Conservation (phyloP, 176 grass and related monocot species). For the Hyparrhenia diplandra region DNA sequence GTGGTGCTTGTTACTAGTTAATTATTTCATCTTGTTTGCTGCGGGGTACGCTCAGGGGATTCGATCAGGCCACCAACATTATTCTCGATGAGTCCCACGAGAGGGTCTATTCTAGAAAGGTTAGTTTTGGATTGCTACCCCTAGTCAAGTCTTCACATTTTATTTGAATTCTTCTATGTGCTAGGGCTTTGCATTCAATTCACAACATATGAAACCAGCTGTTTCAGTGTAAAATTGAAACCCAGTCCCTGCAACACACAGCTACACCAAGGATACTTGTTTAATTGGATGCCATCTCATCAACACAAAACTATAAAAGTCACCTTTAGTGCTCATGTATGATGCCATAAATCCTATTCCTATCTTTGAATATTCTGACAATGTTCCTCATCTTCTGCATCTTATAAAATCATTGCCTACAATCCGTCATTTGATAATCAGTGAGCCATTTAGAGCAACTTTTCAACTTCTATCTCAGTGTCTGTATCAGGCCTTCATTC, state of each 20-base stretch:
- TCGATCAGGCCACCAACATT: conserved; percentile 96
- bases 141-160: not conserved
- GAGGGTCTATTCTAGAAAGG: conserved; percentile 94
- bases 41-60: conserved; percentile 86
- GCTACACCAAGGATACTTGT: no score
- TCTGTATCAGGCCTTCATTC: no score
- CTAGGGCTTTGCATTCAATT: not conserved
- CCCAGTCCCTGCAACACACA: not conserved
- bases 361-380: no score
- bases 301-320: no score
- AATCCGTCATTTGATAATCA: no score
- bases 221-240: not conserved
- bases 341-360: no score
- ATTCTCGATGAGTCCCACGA: conserved; percentile 97
- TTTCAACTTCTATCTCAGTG: no score
- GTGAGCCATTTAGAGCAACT: no score
- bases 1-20: not conserved
- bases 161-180: not conserved
- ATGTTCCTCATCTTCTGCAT: no score
- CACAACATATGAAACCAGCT: not conserved
- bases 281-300: no score
- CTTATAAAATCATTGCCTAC: no score
- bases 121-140: not conserved
- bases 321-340: no score
- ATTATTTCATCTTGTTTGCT: not conserved